Base-by-base conservation (phyloP, 2,329 filamentous ascomycete genomes). In the Cladorrhinum sp. region DNA sequence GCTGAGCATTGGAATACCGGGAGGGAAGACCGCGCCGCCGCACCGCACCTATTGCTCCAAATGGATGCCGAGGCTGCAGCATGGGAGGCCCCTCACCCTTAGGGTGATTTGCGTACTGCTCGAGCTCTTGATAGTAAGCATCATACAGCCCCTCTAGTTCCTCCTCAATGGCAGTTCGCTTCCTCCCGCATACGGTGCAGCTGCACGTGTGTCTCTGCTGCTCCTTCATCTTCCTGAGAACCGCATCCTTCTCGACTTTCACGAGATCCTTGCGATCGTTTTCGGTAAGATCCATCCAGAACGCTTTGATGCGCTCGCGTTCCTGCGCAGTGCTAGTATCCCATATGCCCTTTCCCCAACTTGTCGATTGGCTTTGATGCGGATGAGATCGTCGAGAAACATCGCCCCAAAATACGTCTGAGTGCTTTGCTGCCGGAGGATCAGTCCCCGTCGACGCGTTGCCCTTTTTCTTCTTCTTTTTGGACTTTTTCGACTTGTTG, bases 121-220 rank as follows among this genome's bases (percentile, higher is more conserved):
- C 95, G 63, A 99, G 85, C 77, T 99, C 95, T 73, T 96, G 89
- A 74, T 99, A 99, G 77, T 99, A 99, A 64, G 93, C 93, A 78
- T 99, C 95, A 76, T 99, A 99, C 12, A 99, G 84, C 18, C 96
- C 93, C 73, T 99, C 95, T 12, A 99, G 81, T 76, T 99, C 95
- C 77, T 99, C 95, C 76, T 99, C 95, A 68, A 99, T 99, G 41
- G 95, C 95, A 12, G 90, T 96, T 57, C 95, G 87, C 79, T 99
- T 99, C 66, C 95, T 86, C 57, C 95, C 95, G 75, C 95, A 99
- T 45, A 99, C 93, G 3, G 92, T 96, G 76, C 95, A 99, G 74
- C 93, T 97, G 80, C 95, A 99, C 2, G 93, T 98, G 74, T 98
- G 93, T 76, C 98, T 98, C 75, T 99, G 95, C 76, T 99, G 95